Percentiles rank a stretch among this genome's conserved stretches.
These are phyloP conservation scores for Blastocystis sp. DNA, from an alignment of 352 stramenopile genomes.

Conservation along the genomic window DNA sequence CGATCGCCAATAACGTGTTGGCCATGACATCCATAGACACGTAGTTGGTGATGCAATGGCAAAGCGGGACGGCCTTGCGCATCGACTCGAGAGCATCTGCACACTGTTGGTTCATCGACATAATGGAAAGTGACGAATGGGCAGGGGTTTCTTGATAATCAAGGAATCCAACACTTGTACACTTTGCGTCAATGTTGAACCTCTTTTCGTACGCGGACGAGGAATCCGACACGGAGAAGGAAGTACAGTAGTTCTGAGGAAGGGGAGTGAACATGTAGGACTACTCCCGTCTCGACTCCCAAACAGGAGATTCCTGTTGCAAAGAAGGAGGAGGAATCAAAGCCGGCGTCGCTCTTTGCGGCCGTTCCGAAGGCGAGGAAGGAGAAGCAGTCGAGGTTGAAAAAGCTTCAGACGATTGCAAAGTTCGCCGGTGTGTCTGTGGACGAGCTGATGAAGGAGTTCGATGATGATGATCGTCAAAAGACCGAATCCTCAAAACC, in stretches of 20 bases:
- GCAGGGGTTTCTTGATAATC: background rate
- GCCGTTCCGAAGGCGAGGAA: background rate
- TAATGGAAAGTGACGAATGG: background rate
- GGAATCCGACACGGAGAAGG: background rate
- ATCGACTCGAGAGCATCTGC: slow-evolving; percentile 45
- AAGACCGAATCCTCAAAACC: no score
- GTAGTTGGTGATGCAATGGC: slow-evolving; percentile 55
- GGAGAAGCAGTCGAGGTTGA: background rate
- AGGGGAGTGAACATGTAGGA: background rate
- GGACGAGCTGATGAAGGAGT: background rate
- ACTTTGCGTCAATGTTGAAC: slow-evolving; percentile 22
- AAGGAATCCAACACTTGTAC: background rate
- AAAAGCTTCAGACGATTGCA: background rate
- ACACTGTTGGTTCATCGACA: slow-evolving; percentile 32
- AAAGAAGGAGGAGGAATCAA: background rate
- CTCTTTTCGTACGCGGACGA: slow-evolving; percentile 26
- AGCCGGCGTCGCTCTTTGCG: background rate
- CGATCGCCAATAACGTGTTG: slow-evolving; percentile 52
- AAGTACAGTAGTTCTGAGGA: background rate
- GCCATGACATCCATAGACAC: slow-evolving; percentile 56
- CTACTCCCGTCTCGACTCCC: background rate
- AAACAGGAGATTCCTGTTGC: background rate
- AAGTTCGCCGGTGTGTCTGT: background rate
- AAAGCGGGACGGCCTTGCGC: slow-evolving; percentile 36
- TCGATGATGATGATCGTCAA: background rate